Evolutionary conservation across 305 asterid genomes (phyloP), one percentile per base, ranked within the genome.

Genomic region (Petunia hybrid): DNA sequence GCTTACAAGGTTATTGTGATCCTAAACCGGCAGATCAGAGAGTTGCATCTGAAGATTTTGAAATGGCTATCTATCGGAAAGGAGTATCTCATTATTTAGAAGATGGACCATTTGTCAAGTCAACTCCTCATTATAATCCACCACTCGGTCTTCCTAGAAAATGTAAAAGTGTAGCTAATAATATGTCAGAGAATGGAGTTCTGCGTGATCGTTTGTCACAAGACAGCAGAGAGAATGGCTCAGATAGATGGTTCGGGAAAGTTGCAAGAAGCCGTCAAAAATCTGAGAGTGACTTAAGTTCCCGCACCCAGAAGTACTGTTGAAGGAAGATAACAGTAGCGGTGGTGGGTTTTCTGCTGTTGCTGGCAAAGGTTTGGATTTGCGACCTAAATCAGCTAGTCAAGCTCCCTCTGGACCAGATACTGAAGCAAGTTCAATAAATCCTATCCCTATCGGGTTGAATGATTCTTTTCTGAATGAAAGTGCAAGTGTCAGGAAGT

Each of bases 361-460:
- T 68, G 86, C 90, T 10, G 91, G 94, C 65, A 91, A 93, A 85
- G 90, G 95, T 81, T 84, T 91, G 86, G 97, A 95, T 81, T 88
- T 90, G 80, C 91, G 97, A 84, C 90, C 95, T 77, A 89, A 89
- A 80, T 83, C 92, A 10, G 88, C 74, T 56, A 73, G 83, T 80
- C 86, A 94, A 74, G 78, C 79, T 70, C 46, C 51, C 51, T 67
- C 83, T 4, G 91, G 82, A 67, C 81, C 68, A 3, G 90, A 90
- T 80, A 82, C 88, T 79, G 97, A 93, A 76, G 85, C 89, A 42
- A 89, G 83, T 61, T 84, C 82, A 67, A 78, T 84, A 6, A 87
- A 41, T 82, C 85, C 91, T 8, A 80, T 83, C 84, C 87, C 93
- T 66, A 59, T 62, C 43, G 85, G 87, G 46, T 75, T 85, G 80